These are phyloP conservation scores for Lichtheimia ornata DNA, from an alignment of 371 early-diverging fungal genomes.

Conservation along the genomic window DNA sequence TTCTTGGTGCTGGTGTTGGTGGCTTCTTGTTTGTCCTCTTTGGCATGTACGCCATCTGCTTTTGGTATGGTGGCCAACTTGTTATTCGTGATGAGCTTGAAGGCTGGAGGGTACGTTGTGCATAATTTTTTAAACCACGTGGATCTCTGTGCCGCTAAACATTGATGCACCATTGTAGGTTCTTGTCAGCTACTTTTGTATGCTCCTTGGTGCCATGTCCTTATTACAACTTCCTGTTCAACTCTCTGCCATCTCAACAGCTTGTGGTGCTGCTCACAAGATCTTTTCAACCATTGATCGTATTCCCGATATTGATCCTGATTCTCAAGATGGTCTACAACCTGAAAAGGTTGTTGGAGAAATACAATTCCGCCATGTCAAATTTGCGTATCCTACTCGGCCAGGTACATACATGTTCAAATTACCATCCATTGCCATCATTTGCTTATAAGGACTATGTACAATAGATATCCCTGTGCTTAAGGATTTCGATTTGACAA, in stretches of 20 bases:
- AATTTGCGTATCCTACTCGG: slow-evolving; percentile 79
- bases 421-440: background rate
- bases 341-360: slow-evolving; percentile 45
- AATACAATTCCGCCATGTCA: slow-evolving; percentile 69
- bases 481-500: slow-evolving; percentile 60
- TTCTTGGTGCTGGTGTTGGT: slow-evolving; percentile 52
- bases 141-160: too few relatives aligned
- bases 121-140: too few relatives aligned
- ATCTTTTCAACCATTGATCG: slow-evolving; percentile 79
- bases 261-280: slow-evolving; percentile 58
- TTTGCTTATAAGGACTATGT: slow-evolving; percentile 35
- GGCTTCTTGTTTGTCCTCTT: slow-evolving; percentile 60
- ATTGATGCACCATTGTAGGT: too few relatives aligned
- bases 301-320: slow-evolving; percentile 56
- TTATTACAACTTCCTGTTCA: slow-evolving; percentile 47
- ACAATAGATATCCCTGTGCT: slow-evolving; percentile 56
- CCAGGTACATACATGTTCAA: slow-evolving; percentile 16
- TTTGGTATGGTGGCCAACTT: slow-evolving; percentile 68
- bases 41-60: slow-evolving; percentile 61
- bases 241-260: slow-evolving; percentile 53
- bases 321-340: slow-evolving; percentile 47
- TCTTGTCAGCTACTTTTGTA: slow-evolving; percentile 60
- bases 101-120: slow-evolving; percentile 50
- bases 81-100: slow-evolving; percentile 25
- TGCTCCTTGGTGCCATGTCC: slow-evolving; percentile 51